Evolutionary conservation across 352 stramenopile species (phyloP), one percentile per base, ranked within the genome.

Genomic region (Globisporangium solare): DNA sequence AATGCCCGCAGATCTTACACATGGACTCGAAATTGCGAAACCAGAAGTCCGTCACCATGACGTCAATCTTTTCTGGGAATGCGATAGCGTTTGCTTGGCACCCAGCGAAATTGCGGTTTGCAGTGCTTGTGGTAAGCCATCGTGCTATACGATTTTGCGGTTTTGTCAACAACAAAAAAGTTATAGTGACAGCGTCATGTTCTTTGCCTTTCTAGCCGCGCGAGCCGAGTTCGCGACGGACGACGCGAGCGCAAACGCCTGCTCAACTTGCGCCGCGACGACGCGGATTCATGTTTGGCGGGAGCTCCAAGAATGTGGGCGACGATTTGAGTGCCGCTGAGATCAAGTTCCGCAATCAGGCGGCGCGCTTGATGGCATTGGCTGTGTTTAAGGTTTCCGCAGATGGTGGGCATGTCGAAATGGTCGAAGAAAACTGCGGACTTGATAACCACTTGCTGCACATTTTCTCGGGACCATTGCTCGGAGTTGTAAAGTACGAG

Each of bases 81-180:
- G 76, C 76, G 1, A 82, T 84, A 39, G 67, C 70, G 10, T 64
- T 91, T 13, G 76, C 78, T n/a, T 89, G 80, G 80, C 80, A 89
- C 49, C 64, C 80, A 15, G 71, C 57, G 4, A 64, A 66, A 11
- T 49, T 65, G 3, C 71, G 73, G 7, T 88, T 91, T 24, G 79
- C 72, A 1, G 50, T 79, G 37, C 64, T 89, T 7, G 74, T 83
- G 58, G 79, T 87, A 54, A 37, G 67, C 40, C 41, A 18, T 41
- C 6, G 27, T 45, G 10, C 27, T 47, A 27, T n/a, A n/a, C n/a
- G n/a, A n/a, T 27, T 27, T 27, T 27, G 5, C 24, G 5, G 5
- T 27, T 27, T 27, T 27, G 24, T 5, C 24, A 27, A 5, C 24
- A 5, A 27, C 5, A 27, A 5, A 27, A 5, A 27, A 27, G 2